These are phyloP conservation scores for Panicum virgatum DNA, from an alignment of 202 grass and related monocot genomes.

Conservation along the genomic window DNA sequence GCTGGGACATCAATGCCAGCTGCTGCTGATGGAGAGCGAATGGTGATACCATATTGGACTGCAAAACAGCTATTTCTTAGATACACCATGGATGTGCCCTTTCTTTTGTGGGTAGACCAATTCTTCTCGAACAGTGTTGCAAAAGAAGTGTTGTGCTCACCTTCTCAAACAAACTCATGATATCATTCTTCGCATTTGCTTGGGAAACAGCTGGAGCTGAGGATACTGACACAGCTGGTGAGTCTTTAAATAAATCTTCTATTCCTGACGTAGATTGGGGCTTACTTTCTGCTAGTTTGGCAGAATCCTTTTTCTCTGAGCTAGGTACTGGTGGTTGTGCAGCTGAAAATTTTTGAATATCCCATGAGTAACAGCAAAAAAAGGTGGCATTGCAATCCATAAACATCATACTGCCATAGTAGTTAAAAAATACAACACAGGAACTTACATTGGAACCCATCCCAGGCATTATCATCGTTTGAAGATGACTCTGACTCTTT, in stretches of 20 bases:
- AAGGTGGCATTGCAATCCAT: not conserved
- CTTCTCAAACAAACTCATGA: conserved; percentile 99
- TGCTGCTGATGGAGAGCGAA: conserved; percentile 91
- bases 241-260: conserved; percentile 91
- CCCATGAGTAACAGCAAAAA: conserved; percentile 37
- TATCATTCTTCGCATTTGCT: conserved; percentile 76
- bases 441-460: conserved; percentile 82
- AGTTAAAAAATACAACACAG: no score
- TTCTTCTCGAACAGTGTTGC: conserved; percentile 29
- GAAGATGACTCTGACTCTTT: conserved; percentile 66
- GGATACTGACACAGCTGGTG: conserved; percentile 55
- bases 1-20: conserved; percentile 79
- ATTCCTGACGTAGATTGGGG: conserved; percentile 54
- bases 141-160: conserved; percentile 45
- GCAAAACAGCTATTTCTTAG: conserved; percentile 61
- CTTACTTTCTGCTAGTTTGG: conserved; percentile 70
- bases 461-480: conserved; percentile 81
- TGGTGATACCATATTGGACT: conserved; percentile 92
- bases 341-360: conserved; percentile 62
- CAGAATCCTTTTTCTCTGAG: conserved; percentile 62
- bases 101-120: not conserved
- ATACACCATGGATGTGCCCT: conserved; percentile 33
- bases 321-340: conserved; percentile 58
- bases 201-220: conserved; percentile 56
- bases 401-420: not conserved